phyloP scores from a whole-genome alignment of 2,329 filamentous ascomycete genomes.

The Verticillium nonalfalfae region DNA sequence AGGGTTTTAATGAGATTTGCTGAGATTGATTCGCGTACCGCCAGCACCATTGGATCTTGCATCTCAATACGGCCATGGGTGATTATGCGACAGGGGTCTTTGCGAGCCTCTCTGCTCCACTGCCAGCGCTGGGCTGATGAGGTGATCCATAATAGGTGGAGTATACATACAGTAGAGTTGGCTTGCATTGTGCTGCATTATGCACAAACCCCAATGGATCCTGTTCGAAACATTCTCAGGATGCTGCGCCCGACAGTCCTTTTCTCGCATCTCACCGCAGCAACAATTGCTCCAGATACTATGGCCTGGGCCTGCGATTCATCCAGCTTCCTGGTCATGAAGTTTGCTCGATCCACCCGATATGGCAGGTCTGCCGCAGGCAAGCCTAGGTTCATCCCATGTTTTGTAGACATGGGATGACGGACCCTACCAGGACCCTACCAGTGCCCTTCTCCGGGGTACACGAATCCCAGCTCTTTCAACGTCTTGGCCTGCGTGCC shows the following conservation, averaged over 20 bases:
- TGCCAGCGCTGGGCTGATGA: background rate
- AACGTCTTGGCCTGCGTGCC: slow-evolving; percentile 57
- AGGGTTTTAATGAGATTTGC: background rate
- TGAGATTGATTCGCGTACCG: background rate
- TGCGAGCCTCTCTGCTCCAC: background rate
- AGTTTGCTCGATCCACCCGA: background rate
- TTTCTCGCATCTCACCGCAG: background rate
- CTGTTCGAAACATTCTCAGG: background rate
- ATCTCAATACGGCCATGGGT: background rate
- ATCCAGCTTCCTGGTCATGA: background rate
- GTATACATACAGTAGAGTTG: background rate
- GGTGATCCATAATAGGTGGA: background rate
- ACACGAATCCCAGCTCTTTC: slow-evolving; percentile 23
- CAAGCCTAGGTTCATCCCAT: background rate
- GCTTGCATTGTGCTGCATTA: background rate
- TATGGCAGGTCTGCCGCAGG: background rate
- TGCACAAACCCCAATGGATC: background rate
- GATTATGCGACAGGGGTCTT: background rate
- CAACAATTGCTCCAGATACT: background rate
- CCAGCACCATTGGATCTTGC: background rate
- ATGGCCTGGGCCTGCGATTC: background rate
- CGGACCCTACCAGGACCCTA: background rate
- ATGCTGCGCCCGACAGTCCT: background rate
- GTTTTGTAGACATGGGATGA: background rate
- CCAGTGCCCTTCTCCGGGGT: slow-evolving; percentile 4